Evolutionary conservation across 257 asterid genomes (phyloP).

Genomic region (Thymus mandschuricus): DNA sequence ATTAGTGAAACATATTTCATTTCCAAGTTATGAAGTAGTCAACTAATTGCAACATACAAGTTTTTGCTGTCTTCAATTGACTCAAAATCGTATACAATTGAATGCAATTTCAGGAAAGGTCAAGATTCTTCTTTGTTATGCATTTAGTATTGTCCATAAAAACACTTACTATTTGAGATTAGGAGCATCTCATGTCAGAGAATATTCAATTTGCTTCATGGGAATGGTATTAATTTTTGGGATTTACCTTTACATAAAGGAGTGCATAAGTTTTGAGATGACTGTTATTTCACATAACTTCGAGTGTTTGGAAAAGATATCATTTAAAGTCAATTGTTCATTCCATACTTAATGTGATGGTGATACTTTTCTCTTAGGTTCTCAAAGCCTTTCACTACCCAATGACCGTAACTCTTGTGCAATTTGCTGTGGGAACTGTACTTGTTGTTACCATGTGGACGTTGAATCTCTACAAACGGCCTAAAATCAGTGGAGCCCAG

Average conservation of each 20-base stretch:
- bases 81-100: neutral
- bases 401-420: constrained; percentile 76
- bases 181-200: neutral
- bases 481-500: constrained; percentile 89
- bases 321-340: neutral
- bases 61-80: neutral
- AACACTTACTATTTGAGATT: constrained; percentile 1
- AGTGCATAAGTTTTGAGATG: neutral
- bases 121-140: neutral
- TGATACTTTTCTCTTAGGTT: constrained; percentile 50
- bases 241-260: neutral
- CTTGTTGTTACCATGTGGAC: constrained; percentile 83
- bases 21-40: constrained; percentile 10
- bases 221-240: neutral
- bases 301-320: neutral
- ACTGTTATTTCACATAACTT: neutral
- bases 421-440: constrained; percentile 84
- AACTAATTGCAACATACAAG: neutral
- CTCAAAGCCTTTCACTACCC: constrained; percentile 85
- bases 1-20: neutral
- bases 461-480: constrained; percentile 78
- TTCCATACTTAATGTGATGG: constrained; percentile 11
- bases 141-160: neutral
- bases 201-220: neutral
- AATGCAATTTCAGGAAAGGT: neutral